Percentiles rank a stretch among this genome's conserved stretches.
Evolutionary conservation across 257 asterid genomes (phyloP).

Genomic region (Gynochthodes officinalis): DNA sequence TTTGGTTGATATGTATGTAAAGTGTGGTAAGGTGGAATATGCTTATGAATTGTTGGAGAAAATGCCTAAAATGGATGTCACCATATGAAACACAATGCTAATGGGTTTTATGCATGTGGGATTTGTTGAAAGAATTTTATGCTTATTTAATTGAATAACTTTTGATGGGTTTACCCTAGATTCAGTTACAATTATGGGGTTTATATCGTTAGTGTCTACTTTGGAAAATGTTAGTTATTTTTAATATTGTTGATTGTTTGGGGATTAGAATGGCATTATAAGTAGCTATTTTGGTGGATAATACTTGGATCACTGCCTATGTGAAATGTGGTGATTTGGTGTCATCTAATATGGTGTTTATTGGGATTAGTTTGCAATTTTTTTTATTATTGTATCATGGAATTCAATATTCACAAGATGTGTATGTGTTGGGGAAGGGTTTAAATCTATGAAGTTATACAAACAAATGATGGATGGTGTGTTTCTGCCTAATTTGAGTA

Average conservation of each 20-base stretch:
- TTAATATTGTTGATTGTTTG: constrained; percentile 48
- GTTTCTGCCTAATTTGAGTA: constrained; percentile 47
- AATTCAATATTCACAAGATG: constrained; percentile 58
- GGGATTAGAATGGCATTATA: constrained; percentile 42
- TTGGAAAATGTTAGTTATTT: constrained; percentile 25
- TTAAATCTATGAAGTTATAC: constrained; percentile 37
- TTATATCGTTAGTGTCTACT: constrained; percentile 39
- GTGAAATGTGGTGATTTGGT: constrained; percentile 30
- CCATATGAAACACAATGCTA: constrained; percentile 58
- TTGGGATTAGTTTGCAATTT: constrained; percentile 26
- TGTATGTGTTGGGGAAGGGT: constrained; percentile 39
- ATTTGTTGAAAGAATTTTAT: constrained; percentile 25
- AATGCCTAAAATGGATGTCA: constrained; percentile 50
- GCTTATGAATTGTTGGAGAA: constrained; percentile 57
- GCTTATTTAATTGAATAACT: constrained; percentile 40
- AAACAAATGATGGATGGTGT: constrained; percentile 36
- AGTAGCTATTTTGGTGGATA: constrained; percentile 38
- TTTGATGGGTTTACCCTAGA: constrained; percentile 54
- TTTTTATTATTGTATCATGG: constrained; percentile 57
- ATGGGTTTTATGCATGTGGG: constrained; percentile 44
- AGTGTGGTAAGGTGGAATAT: constrained; percentile 37
- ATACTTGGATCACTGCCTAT: constrained; percentile 50
- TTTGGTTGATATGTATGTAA: constrained; percentile 48
- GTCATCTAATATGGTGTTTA: constrained; percentile 44
- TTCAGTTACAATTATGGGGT: constrained; percentile 42